Evolutionary conservation across 2,329 filamentous ascomycete genomes (phyloP).

Genomic region (Fusarium palustre): DNA sequence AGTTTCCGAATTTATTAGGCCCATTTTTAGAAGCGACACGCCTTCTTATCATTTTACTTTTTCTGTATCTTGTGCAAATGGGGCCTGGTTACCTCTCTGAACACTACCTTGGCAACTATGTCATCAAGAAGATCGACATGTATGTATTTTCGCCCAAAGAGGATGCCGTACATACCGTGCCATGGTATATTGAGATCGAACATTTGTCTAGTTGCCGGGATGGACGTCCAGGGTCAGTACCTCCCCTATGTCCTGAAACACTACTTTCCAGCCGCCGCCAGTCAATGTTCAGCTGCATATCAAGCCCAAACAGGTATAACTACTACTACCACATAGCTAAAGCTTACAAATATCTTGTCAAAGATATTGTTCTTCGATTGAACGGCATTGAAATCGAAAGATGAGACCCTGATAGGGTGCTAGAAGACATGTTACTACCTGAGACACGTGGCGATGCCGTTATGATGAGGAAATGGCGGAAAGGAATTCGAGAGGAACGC

Average conservation of each 20-base stretch:
- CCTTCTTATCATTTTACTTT: no score
- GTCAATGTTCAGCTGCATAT: not conserved
- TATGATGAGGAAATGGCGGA: not conserved
- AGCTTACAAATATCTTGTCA: not conserved
- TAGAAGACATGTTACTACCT: not conserved
- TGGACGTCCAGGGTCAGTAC: no score
- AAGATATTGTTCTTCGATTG: not conserved
- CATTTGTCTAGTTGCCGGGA: no score
- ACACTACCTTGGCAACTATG: accelerated
- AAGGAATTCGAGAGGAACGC: not conserved
- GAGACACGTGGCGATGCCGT: no score
- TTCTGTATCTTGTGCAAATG: not conserved
- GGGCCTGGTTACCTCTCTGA: not conserved
- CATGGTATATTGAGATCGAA: no score
- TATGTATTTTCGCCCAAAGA: conserved; percentile 16
- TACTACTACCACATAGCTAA: accelerated
- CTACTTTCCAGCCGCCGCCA: not conserved
- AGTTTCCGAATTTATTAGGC: no score
- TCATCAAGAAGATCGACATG: conserved; percentile 11
- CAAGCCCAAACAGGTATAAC: accelerated
- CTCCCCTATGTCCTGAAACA: not conserved
- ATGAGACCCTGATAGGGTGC: not conserved
- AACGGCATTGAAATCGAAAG: not conserved
- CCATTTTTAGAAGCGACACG: no score
- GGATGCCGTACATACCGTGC: not conserved